Percentiles rank a stretch among this genome's conserved stretches.
Evolutionary conservation across 805 yeast species (phyloP).

Genomic region (Wickerhamiella occidentalis): DNA sequence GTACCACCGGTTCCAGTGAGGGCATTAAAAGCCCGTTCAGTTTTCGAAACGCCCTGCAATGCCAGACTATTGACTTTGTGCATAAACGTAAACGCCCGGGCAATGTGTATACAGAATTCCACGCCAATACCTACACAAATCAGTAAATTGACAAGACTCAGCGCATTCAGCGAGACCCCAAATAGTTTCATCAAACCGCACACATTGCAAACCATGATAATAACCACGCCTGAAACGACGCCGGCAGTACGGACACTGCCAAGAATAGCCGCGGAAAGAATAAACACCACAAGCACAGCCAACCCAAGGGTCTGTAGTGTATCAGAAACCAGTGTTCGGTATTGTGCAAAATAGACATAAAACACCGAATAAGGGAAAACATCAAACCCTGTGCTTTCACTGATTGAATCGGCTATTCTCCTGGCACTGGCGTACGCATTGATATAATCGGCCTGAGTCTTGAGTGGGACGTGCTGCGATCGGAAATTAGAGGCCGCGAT

Average conservation of each 20-base stretch:
- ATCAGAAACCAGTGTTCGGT: conserved; percentile 48
- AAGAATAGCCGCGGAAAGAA: conserved; percentile 43
- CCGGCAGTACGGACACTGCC: conserved; percentile 56
- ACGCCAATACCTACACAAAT: conserved; percentile 92
- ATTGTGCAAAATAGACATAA: conserved; percentile 86
- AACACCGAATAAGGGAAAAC: conserved; percentile 88
- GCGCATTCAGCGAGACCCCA: conserved; percentile 73
- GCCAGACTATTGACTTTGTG: conserved; percentile 28
- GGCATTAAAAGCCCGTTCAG: conserved; percentile 40
- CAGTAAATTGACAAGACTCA: conserved; percentile 73
- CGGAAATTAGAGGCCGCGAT: conserved; percentile 38
- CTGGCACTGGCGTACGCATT: conserved; percentile 61
- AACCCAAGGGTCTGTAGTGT: conserved; percentile 41
- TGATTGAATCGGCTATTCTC: conserved; percentile 46
- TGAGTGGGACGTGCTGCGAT: conserved; percentile 63
- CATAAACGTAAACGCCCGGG: conserved; percentile 55
- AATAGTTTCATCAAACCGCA: conserved; percentile 71
- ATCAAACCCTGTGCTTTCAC: conserved; percentile 33
- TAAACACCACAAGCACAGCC: conserved; percentile 16
- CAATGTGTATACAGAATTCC: conserved; percentile 83
- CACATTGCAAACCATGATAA: conserved; percentile 54
- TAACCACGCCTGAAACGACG: conserved; percentile 45
- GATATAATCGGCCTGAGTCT: conserved; percentile 77
- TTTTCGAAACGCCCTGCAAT: conserved; percentile 23
- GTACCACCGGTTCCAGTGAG: conserved; percentile 76